These are phyloP conservation scores for Termitomyces sp. DNA, from an alignment of 768 basidiomycete genomes.

Conservation along the genomic window DNA sequence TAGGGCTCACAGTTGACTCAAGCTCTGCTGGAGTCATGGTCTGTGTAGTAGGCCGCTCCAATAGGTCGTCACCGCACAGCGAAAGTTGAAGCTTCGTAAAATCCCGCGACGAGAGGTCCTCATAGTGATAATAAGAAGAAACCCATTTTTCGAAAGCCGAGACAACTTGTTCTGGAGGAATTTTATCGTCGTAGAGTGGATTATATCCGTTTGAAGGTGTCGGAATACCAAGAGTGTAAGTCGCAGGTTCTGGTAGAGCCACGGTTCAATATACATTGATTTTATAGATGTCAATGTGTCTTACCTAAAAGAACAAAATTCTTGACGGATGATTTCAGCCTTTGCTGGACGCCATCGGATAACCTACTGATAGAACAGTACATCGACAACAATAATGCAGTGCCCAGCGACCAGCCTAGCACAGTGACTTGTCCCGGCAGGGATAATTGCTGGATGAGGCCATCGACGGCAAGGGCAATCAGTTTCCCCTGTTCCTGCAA, in stretches of 20 bases:
- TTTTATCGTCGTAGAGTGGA: slow-evolving; percentile 2
- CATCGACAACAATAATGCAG: slow-evolving; percentile 17
- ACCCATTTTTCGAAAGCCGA: slow-evolving; percentile 4
- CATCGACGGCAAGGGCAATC: slow-evolving; percentile 23
- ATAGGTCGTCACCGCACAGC: background rate
- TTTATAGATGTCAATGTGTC: background rate
- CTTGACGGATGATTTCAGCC: slow-evolving; percentile 18
- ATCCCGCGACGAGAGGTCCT: slow-evolving; percentile 1
- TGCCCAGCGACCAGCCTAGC: slow-evolving; percentile 27
- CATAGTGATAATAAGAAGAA: slow-evolving; percentile 4
- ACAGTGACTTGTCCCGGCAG: slow-evolving; percentile 17
- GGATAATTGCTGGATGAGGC: slow-evolving; percentile 16
- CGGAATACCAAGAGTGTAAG: slow-evolving; percentile 3
- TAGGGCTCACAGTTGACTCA: background rate
- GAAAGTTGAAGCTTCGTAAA: background rate
- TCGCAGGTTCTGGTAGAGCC: background rate
- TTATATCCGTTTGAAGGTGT: background rate
- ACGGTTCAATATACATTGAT: background rate
- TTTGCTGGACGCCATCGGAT: slow-evolving; percentile 10
- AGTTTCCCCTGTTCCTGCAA: slow-evolving; percentile 24
- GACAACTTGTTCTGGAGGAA: background rate
- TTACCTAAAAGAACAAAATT: slow-evolving; percentile 18
- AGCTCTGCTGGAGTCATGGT: slow-evolving; percentile 5
- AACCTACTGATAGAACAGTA: slow-evolving; percentile 17
- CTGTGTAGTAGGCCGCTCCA: background rate